Evolutionary conservation across 257 asterid species (phyloP).

Genomic region (Fraxinus excelsior): DNA sequence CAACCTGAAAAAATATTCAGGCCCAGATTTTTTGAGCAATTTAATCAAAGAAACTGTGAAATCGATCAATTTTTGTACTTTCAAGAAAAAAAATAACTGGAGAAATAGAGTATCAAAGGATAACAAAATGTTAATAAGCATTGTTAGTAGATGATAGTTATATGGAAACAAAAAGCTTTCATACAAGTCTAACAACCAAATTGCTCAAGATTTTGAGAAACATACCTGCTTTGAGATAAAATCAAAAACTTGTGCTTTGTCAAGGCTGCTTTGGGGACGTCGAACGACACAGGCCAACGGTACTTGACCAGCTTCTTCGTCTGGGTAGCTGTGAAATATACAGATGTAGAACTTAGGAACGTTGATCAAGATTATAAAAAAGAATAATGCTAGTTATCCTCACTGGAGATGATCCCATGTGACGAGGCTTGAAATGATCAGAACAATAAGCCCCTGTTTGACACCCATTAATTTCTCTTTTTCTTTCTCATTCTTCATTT

Average conservation of each 20-base stretch:
- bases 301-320: conserved; percentile 57
- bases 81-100: neutral
- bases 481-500: no score
- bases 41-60: neutral
- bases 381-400: no score
- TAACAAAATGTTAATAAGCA: no score
- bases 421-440: no score
- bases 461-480: no score
- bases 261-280: conserved; percentile 33
- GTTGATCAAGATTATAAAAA: neutral
- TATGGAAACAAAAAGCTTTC: neutral
- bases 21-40: neutral
- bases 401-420: no score
- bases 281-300: conserved; percentile 61
- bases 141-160: neutral
- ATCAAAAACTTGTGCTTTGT: conserved; percentile 37
- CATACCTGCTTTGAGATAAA: conserved; percentile 49
- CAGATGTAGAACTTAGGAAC: neutral
- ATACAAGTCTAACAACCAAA: neutral
- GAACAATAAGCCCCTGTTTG: no score
- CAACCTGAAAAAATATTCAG: conserved; percentile 37
- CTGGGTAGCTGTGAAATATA: conserved; percentile 41
- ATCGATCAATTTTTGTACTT: neutral
- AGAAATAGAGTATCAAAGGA: no score
- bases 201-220: neutral